Evolutionary conservation across 2,329 filamentous ascomycete species (phyloP).

Genomic region (Aspergillus flavus): DNA sequence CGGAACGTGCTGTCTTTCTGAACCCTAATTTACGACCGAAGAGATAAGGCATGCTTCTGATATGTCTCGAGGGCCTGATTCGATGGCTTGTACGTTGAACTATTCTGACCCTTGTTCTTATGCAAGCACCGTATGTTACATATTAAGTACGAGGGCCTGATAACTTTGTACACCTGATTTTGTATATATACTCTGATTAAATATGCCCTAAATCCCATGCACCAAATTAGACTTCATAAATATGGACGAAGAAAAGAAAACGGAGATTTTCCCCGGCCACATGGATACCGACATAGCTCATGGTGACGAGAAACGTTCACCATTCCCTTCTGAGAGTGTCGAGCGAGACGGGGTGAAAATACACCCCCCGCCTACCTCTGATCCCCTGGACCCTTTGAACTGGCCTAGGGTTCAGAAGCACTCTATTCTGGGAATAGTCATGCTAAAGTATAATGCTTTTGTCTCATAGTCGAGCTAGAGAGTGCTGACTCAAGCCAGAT

Average conservation of each 20-base stretch:
- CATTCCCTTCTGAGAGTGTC: background rate
- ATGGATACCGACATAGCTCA: background rate
- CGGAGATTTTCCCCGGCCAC: background rate
- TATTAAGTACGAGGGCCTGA: background rate
- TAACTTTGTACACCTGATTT: background rate
- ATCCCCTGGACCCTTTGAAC: constrained; percentile 58
- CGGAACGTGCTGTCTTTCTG: background rate
- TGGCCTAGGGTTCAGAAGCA: constrained; percentile 54
- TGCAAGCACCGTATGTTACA: background rate
- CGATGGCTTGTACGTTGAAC: background rate
- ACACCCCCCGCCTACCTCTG: constrained; percentile 48
- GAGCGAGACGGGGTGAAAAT: constrained; percentile 33
- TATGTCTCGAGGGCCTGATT: constrained; percentile 15
- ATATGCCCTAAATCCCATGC: background rate
- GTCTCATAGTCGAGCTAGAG: background rate
- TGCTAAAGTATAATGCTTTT: constrained; percentile 49
- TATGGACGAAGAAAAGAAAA: background rate
- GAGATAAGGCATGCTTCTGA: constrained; percentile 9
- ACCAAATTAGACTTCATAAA: background rate
- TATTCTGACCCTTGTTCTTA: background rate
- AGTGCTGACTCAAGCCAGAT: constrained; percentile 34
- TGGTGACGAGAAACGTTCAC: constrained; percentile 8
- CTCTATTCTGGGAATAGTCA: constrained; percentile 54
- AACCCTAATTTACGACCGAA: background rate
- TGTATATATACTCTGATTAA: background rate